A percentile compares a stretch with the other conserved stretches of the same genome.
These are phyloP conservation scores for Tilletia walkeri DNA, from an alignment of 1,284 basidiomycete genomes.

Conservation along the genomic window DNA sequence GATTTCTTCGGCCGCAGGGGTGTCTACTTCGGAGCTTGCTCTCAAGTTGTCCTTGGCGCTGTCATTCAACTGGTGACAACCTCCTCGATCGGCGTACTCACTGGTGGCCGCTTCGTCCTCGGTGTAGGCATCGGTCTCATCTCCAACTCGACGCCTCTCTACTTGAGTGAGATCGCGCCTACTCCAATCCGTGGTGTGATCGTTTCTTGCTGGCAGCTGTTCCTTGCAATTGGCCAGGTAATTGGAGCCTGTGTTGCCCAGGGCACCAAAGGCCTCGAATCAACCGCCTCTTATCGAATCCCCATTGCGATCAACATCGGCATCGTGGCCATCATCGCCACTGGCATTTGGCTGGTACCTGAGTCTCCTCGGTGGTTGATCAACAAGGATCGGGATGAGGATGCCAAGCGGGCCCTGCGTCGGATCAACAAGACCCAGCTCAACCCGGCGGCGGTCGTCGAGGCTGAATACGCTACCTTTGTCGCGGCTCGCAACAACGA, in stretches of 20 bases:
- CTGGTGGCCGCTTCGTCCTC: conserved; percentile 57
- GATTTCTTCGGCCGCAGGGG: conserved; percentile 58
- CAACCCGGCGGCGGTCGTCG: conserved; percentile 55
- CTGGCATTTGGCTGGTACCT: conserved; percentile 56
- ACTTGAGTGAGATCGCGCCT: conserved; percentile 59
- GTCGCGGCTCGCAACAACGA: conserved; percentile 58
- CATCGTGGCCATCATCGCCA: conserved; percentile 55
- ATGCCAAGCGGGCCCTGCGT: conserved; percentile 56
- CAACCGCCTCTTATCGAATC: conserved; percentile 46
- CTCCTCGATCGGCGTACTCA: conserved; percentile 54
- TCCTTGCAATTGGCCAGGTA: conserved; percentile 59
- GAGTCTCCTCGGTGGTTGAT: conserved; percentile 58
- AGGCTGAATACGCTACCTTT: conserved; percentile 53
- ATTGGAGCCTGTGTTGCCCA: conserved; percentile 58
- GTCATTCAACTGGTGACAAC: conserved; percentile 57
- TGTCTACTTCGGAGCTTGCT: conserved; percentile 53
- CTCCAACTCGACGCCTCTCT: conserved; percentile 56
- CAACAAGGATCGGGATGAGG: conserved; percentile 56
- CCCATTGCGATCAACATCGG: conserved; percentile 59
- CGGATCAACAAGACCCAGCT: conserved; percentile 57
- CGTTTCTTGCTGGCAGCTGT: conserved; percentile 58
- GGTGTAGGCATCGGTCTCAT: conserved; percentile 58
- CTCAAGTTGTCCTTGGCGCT: conserved; percentile 56
- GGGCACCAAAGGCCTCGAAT: conserved; percentile 43
- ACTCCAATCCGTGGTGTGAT: conserved; percentile 58